Conservation (phyloP, 176 grass and related monocot genomes). For the Melocanna baccifera region DNA sequence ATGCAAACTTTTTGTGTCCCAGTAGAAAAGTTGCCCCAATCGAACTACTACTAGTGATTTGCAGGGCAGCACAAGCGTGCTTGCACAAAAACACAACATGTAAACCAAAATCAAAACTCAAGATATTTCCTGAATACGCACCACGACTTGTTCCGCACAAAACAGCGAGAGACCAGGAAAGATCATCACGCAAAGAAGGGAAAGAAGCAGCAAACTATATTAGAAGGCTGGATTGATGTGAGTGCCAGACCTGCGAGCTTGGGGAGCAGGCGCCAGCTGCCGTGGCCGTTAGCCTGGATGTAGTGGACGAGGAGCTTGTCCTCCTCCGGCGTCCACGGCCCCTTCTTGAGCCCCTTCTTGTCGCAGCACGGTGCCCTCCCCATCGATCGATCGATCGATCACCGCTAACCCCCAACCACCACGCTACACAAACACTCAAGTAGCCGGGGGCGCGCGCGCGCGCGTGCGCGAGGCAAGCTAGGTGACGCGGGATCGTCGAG, state of each 20-base stretch:
- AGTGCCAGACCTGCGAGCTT: slow-evolving; percentile 70
- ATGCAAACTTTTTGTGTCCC: background rate
- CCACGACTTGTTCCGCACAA: too few relatives aligned
- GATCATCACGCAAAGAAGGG: background rate
- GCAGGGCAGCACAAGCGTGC: background rate
- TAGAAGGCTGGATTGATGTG: background rate
- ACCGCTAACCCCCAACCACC: background rate
- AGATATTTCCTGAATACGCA: background rate
- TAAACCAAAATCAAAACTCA: background rate
- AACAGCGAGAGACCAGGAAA: background rate
- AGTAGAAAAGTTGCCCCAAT: background rate
- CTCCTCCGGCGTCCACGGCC: slow-evolving; percentile 97
- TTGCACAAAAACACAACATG: background rate
- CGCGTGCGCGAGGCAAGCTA: slow-evolving; percentile 7
- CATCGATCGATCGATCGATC: slow-evolving; percentile 33
- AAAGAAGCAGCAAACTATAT: background rate
- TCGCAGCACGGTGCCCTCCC: slow-evolving; percentile 96
- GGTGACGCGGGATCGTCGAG: background rate
- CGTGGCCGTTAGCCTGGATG: slow-evolving; percentile 91
- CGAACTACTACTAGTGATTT: background rate
- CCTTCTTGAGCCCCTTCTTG: slow-evolving; percentile 84
- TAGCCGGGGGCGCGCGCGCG: background rate
- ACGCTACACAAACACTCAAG: background rate
- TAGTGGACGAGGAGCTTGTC: slow-evolving; percentile 97
- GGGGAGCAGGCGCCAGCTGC: slow-evolving; percentile 94